phyloP scores from a whole-genome alignment of 768 basidiomycete species.

The Leccinellum luteum region DNA sequence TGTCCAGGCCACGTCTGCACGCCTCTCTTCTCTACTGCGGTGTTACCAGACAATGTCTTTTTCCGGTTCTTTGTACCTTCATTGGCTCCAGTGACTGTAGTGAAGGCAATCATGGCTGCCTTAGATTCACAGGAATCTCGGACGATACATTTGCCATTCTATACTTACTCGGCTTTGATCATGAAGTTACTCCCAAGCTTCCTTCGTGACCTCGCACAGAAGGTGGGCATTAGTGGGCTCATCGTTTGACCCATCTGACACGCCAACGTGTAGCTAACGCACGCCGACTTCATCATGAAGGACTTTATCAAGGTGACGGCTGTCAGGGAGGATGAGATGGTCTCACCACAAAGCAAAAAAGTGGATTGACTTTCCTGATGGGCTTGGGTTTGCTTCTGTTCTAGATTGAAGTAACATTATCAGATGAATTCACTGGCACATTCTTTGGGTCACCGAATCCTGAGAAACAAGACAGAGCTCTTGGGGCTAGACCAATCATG shows the following conservation, averaged over 20 bases:
- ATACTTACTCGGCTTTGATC: constrained; percentile 55
- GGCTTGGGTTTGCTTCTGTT: not conserved
- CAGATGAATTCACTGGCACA: not conserved
- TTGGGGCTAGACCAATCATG: not conserved
- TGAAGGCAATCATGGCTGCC: constrained; percentile 78
- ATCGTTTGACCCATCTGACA: constrained; percentile 9
- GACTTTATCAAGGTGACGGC: constrained; percentile 65
- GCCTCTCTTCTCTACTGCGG: constrained; percentile 65
- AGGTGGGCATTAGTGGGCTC: constrained; percentile 44
- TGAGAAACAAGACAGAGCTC: not conserved
- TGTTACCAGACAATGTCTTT: constrained; percentile 46
- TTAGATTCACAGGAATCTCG: constrained; percentile 79
- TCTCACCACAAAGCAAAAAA: constrained; percentile 9
- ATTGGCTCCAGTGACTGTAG: constrained; percentile 67
- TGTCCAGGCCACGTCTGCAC: constrained; percentile 80
- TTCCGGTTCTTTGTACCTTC: constrained; percentile 78
- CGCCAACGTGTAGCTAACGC: constrained; percentile 46
- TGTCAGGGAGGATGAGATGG: constrained; percentile 53
- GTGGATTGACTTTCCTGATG: constrained; percentile 3
- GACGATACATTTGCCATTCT: constrained; percentile 71
- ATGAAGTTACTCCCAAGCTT: constrained; percentile 66
- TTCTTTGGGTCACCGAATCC: not conserved
- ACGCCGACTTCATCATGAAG: constrained; percentile 71
- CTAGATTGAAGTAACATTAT: not conserved
- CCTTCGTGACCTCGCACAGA: constrained; percentile 69